Conservation (phyloP, 179 eudicot species). For the Spinacia oleracea region DNA sequence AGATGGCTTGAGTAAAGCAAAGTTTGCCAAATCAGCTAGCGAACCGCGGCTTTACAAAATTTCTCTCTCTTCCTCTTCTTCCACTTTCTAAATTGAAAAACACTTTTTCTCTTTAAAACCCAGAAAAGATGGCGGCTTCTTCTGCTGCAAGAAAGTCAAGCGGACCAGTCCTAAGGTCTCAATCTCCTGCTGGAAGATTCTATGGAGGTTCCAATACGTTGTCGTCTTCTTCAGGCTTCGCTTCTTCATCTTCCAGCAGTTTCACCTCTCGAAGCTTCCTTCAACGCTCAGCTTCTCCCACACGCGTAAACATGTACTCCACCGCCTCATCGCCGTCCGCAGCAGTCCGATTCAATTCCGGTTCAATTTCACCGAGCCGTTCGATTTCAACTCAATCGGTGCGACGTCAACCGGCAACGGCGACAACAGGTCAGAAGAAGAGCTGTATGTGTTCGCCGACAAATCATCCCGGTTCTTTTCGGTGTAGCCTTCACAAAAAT, state of each 20-base stretch:
- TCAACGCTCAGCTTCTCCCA: constrained; percentile 52
- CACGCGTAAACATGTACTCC: constrained; percentile 53
- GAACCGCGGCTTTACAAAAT: constrained; percentile 40
- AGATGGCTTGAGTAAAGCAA: constrained; percentile 40
- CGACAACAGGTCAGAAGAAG: constrained; percentile 45
- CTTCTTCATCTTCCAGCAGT: constrained; percentile 39
- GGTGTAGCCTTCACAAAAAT: constrained; percentile 60
- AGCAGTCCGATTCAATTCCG: constrained; percentile 51
- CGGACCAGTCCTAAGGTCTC: constrained; percentile 51
- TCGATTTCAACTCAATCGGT: constrained; percentile 43
- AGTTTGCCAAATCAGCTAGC: constrained; percentile 65
- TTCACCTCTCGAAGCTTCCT: constrained; percentile 29
- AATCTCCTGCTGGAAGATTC: constrained; percentile 65
- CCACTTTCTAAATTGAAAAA: not conserved
- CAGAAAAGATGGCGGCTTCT: constrained; percentile 39
- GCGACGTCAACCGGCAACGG: constrained; percentile 28
- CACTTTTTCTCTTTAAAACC: constrained; percentile 8
- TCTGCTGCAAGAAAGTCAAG: constrained; percentile 33
- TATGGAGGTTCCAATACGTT: constrained; percentile 15
- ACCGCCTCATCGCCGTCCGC: constrained; percentile 37
- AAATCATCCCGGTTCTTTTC: constrained; percentile 82
- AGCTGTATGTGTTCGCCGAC: constrained; percentile 94
- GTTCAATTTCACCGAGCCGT: constrained; percentile 46
- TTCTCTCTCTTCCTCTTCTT: constrained; percentile 23
- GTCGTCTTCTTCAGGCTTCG: constrained; percentile 38